phyloP scores from a whole-genome alignment of 106 monocot genomes.

The Vanilla planifolia region DNA sequence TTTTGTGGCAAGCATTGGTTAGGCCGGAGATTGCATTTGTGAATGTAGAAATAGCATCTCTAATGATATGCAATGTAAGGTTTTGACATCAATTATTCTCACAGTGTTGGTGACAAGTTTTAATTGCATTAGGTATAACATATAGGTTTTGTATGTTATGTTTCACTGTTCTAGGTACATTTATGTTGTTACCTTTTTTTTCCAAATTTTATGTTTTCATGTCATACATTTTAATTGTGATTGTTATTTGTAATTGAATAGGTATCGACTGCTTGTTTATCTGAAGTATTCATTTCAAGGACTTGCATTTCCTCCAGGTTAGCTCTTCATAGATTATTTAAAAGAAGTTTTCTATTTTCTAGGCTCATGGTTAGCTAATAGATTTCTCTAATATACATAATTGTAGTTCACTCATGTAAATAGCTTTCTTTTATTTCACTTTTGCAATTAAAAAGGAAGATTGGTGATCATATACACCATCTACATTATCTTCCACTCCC shows the following conservation, averaged over 20 bases:
- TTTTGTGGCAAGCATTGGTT: too few relatives aligned
- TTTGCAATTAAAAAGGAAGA: too few relatives aligned
- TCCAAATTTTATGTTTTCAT: slow-evolving; percentile 1
- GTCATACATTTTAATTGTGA: neutral
- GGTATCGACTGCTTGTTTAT: slow-evolving; percentile 97
- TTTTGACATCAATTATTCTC: too few relatives aligned
- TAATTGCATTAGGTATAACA: too few relatives aligned
- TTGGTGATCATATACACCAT: too few relatives aligned
- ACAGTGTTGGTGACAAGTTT: too few relatives aligned
- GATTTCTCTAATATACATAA: neutral
- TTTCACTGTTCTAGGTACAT: neutral
- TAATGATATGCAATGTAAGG: too few relatives aligned
- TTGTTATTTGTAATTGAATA: slow-evolving; percentile 13
- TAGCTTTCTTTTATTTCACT: too few relatives aligned
- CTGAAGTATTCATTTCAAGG: slow-evolving; percentile 95
- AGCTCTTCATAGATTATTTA: neutral
- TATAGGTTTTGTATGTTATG: neutral
- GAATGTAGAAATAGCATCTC: too few relatives aligned
- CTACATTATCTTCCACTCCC: too few relatives aligned
- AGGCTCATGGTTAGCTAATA: neutral
- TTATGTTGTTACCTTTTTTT: neutral
- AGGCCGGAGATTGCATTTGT: too few relatives aligned
- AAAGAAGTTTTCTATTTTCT: neutral
- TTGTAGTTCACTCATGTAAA: too few relatives aligned
- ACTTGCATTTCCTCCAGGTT: slow-evolving; percentile 98